These are phyloP conservation scores for Entomortierella lignicola DNA, from an alignment of 192 early-diverging fungal genomes.

Conservation along the genomic window DNA sequence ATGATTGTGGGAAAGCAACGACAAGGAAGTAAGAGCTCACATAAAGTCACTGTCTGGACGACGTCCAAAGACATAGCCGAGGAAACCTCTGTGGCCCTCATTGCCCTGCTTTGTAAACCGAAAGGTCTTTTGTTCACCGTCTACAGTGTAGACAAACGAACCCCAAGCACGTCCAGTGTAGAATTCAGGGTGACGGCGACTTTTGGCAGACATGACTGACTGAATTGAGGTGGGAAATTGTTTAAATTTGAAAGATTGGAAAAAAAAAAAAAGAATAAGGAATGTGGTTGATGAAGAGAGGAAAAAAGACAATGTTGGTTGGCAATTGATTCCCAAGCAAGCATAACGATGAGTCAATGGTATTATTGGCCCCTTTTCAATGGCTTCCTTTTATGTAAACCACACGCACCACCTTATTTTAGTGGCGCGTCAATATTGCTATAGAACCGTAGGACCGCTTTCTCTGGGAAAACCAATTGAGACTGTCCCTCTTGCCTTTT, in stretches of 20 bases:
- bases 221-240: background rate
- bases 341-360: too few relatives aligned
- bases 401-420: too few relatives aligned
- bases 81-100: conserved; percentile 12
- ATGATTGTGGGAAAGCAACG: background rate
- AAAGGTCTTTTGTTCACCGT: conserved; percentile 4
- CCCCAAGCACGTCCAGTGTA: conserved; percentile 23
- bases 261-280: background rate
- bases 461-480: too few relatives aligned
- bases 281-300: background rate
- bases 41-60: conserved; percentile 32
- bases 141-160: conserved; percentile 27
- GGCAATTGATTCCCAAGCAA: too few relatives aligned
- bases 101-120: conserved; percentile 31
- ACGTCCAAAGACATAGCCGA: conserved; percentile 43
- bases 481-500: too few relatives aligned
- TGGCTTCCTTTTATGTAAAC: too few relatives aligned
- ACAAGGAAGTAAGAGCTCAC: conserved; percentile 7
- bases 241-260: background rate
- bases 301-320: too few relatives aligned
- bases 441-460: too few relatives aligned
- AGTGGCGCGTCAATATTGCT: too few relatives aligned
- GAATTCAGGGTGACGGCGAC: background rate
- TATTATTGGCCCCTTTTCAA: too few relatives aligned
- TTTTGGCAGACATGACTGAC: background rate